Evolutionary conservation across 1,284 basidiomycete genomes (phyloP).

Genomic region (Ganoderma lucidum): DNA sequence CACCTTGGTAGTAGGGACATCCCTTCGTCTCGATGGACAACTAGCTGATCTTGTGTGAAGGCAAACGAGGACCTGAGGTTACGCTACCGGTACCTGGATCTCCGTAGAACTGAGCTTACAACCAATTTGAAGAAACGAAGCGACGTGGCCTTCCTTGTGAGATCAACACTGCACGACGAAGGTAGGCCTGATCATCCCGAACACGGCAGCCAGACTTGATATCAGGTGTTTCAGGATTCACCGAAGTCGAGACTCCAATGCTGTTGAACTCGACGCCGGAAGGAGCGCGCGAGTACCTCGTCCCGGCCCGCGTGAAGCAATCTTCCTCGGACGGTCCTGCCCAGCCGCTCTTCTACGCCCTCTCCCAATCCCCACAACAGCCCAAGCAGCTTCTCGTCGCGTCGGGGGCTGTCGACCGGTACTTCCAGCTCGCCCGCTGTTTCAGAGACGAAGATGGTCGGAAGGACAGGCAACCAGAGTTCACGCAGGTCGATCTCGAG

Average conservation of each 20-base stretch:
- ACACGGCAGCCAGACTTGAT: conserved; percentile 14
- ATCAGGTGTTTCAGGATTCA: conserved; percentile 65
- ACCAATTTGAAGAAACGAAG: conserved; percentile 84
- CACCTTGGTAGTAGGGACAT: conserved; percentile 24
- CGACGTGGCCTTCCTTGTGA: conserved; percentile 79
- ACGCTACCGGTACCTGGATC: conserved; percentile 88
- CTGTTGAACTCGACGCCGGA: conserved; percentile 94
- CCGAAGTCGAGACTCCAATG: conserved; percentile 93
- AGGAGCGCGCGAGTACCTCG: conserved; percentile 94
- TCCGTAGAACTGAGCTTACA: conserved; percentile 78
- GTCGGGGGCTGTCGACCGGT: conserved; percentile 89
- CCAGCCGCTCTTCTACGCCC: conserved; percentile 83
- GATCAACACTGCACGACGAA: conserved; percentile 77
- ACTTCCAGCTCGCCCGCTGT: conserved; percentile 93
- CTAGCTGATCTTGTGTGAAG: conserved; percentile 46
- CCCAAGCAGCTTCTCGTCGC: conserved; percentile 94
- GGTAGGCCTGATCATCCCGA: conserved; percentile 51
- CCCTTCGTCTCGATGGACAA: neutral
- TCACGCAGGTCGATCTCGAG: conserved; percentile 96
- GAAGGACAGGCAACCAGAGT: conserved; percentile 95
- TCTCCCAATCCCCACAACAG: conserved; percentile 96
- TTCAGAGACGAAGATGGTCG: conserved; percentile 96
- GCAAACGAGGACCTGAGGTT: conserved; percentile 88
- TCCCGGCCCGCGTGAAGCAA: conserved; percentile 76
- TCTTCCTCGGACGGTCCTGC: conserved; percentile 23